These are phyloP conservation scores for Lippia alba DNA, from an alignment of 305 asterid species.

Conservation along the genomic window DNA sequence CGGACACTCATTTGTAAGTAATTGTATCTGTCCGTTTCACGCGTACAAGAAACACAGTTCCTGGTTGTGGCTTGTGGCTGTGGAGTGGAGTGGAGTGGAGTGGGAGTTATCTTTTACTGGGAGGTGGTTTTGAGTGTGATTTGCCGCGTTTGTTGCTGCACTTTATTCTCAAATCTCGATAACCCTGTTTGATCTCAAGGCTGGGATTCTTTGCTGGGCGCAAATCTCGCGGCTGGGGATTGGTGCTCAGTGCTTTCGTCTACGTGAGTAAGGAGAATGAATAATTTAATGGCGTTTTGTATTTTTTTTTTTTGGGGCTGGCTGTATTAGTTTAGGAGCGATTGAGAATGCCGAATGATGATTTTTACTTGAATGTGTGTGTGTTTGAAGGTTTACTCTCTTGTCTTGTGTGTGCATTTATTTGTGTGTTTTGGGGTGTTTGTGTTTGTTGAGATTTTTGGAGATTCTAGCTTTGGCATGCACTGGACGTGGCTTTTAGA, in stretches of 20 bases:
- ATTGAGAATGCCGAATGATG: neutral
- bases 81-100: slow-evolving; percentile 17
- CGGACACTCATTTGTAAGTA: neutral
- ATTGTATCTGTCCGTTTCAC: neutral
- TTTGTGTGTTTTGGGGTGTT: slow-evolving; percentile 11
- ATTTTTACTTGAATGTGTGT: slow-evolving; percentile 12
- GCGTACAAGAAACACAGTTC: neutral
- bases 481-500: slow-evolving; percentile 44
- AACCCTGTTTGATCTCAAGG: slow-evolving; percentile 44
- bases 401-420: slow-evolving; percentile 1
- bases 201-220: slow-evolving; percentile 26
- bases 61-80: neutral
- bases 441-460: slow-evolving; percentile 6
- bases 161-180: slow-evolving; percentile 42
- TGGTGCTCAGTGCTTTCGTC: slow-evolving; percentile 29
- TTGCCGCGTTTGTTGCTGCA: neutral
- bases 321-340: neutral
- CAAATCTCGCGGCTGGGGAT: slow-evolving; percentile 45
- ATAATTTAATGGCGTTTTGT: slow-evolving; percentile 26
- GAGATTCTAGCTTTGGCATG: slow-evolving; percentile 48
- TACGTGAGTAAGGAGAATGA: slow-evolving; percentile 41
- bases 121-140: neutral
- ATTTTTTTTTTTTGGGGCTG: neutral
- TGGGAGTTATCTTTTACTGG: slow-evolving; percentile 35
- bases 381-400: slow-evolving; percentile 1